Evolutionary conservation across 139 green algal genomes (phyloP), one percentile per base, ranked within the genome.

Genomic region (Trebouxia sp.): DNA sequence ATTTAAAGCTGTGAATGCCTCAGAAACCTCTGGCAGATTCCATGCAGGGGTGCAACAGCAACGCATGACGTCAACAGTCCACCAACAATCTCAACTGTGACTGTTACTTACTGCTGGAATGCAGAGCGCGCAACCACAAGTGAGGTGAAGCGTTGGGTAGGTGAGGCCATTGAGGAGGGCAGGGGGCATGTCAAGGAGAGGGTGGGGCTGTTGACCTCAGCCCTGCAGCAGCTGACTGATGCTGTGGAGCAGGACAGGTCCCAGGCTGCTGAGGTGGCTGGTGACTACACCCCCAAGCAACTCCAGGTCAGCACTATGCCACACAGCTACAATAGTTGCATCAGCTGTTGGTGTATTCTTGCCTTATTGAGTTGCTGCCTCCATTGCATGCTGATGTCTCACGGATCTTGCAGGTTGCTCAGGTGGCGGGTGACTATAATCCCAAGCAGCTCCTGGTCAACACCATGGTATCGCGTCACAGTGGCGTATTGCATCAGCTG

Each of bases 121-220:
- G 62, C 62, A 72, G 62, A 72, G 62, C 62, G 32, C 28, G 32
- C 62, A 72, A 72, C 32, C 62, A 72, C 62, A 45, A 72, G 35
- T 45, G 62, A 72, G 62, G 35, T 72, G 62, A 72, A 14, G 35
- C 8, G 32, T 2, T 72, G 62, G 62, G 32, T 72, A 10, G 62
- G 43, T 42, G 62, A 72, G 35, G 62, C 62, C 15, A 72, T 22
- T n/a, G 32, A 45, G 62, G 32, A 72, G 62, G 62, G 32, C 35
- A 42, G 32, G 12, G 11, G 14, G 42, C n/a, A 72, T 35, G 28
- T n/a, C n/a, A 37, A 17, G 11, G 32, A 72, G 11, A 42, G 62
- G 26, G 62, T 72, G 35, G 35, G 62, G 32, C 62, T 22, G 9
- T 11, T 72, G 15, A 35, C 62, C 42, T 32, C 62, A 43, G 62